A percentile compares a stretch with the other conserved stretches of the same genome.
Evolutionary conservation across 805 yeast species (phyloP).

Genomic region (Teunomyces atbi): DNA sequence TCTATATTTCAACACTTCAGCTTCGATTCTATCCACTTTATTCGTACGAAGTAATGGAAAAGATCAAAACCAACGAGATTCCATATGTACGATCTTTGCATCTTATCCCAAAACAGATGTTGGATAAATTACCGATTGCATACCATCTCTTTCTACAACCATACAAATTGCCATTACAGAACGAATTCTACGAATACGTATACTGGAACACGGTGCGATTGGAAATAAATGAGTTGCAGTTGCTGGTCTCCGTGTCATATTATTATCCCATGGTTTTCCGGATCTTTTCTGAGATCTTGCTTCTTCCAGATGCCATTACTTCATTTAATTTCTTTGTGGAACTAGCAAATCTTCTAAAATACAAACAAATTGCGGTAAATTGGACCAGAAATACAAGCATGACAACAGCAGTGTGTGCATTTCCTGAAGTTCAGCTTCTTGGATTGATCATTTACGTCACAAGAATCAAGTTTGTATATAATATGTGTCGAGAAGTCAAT

Average conservation of each 20-base stretch:
- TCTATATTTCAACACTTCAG: conserved; percentile 52
- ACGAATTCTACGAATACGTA: conserved; percentile 31
- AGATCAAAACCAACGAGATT: conserved; percentile 42
- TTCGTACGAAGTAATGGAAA: conserved; percentile 44
- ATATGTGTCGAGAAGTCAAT: conserved; percentile 10
- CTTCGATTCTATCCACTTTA: conserved; percentile 49
- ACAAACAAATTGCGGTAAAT: neutral
- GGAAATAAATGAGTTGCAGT: neutral
- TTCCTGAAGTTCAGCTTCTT: conserved; percentile 40
- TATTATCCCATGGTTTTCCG: conserved; percentile 41
- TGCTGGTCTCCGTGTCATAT: conserved; percentile 9
- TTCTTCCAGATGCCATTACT: conserved; percentile 50
- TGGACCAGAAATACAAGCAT: neutral
- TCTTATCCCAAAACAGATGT: conserved; percentile 38
- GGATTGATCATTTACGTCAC: conserved; percentile 31
- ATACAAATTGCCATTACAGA: conserved; percentile 34
- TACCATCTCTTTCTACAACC: conserved; percentile 41
- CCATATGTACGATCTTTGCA: conserved; percentile 47
- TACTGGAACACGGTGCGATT: conserved; percentile 11
- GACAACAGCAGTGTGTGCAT: conserved; percentile 1
- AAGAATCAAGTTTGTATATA: conserved; percentile 28
- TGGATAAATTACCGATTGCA: conserved; percentile 37
- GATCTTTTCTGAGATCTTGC: conserved; percentile 38
- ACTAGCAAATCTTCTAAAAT: neutral
- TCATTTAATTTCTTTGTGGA: conserved; percentile 35